Base-by-base conservation (phyloP, 306 rosid genomes). In the Castanospermum australe region DNA sequence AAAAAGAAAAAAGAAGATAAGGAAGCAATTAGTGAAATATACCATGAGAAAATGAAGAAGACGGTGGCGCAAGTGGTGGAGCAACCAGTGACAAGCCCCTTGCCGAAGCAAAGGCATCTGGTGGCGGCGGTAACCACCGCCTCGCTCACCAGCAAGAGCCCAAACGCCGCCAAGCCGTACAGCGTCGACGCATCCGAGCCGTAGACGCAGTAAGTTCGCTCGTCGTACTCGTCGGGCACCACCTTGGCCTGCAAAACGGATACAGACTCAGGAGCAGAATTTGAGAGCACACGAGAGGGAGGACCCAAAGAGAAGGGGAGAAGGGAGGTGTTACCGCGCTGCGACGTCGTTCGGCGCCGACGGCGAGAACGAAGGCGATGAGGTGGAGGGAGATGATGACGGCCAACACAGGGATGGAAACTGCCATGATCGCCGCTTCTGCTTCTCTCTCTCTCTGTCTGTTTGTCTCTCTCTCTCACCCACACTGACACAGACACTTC, bases 301-400 rank as follows among this genome's bases (percentile, higher is more conserved):
- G 15, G 12, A 42, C 15, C 2, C 39, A 57, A 24, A 22, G 52
- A 24, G 48, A 42, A 35, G 33, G 18, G 9, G 2, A 6, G 21
- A 9, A 47, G 7, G n/a, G 61, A 25, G 11, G 52, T 36, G 7
- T 20, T 81, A 91, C 97, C 79, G 60, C 41, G 82, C 93, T 93
- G 66, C 99, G 96, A 67, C 98, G 98, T 24, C 89, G 88, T 85
- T 95, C 99, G 39, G 98, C 99, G 10, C 98, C 99, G 8, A 95
- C 65, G 67, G 99, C 96, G 25, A 95, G 79, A 67, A 95, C 89
- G 65, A 93, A 90, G 71, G 99, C 99, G 17, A 95, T 81, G 89
- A 93, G 94, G 83, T 93, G 90, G 9, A 91, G 96, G 55, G 97
- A 74, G 82, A 82, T 56, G 83, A 90, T 36, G 35, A 89, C 71